phyloP scores from a whole-genome alignment of 495 filamentous ascomycete species.

The Bathelium albidoporum region DNA sequence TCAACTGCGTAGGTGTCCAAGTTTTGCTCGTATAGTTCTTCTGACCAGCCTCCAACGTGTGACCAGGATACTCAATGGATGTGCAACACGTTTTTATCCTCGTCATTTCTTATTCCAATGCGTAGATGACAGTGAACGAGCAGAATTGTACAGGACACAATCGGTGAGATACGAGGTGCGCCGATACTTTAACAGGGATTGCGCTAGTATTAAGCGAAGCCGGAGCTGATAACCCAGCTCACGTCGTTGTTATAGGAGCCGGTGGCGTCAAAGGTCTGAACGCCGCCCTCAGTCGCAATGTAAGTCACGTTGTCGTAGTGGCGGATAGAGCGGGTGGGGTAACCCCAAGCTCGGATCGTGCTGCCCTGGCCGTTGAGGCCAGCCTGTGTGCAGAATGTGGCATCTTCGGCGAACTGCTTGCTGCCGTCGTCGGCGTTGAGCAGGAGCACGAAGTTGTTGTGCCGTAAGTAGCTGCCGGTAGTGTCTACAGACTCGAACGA shows the following conservation, averaged over 20 bases:
- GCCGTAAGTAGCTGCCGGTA: constrained; percentile 45
- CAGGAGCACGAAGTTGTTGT: constrained; percentile 38
- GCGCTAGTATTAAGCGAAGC: constrained; percentile 32
- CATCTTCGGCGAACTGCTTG: constrained; percentile 44
- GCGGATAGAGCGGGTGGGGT: constrained; percentile 46
- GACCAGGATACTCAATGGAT: too few relatives aligned
- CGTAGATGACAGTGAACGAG: not conserved
- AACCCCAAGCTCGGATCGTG: constrained; percentile 45
- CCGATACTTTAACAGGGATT: not conserved
- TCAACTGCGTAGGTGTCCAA: too few relatives aligned
- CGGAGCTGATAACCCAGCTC: constrained; percentile 36
- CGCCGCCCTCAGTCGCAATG: constrained; percentile 42
- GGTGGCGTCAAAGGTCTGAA: constrained; percentile 39
- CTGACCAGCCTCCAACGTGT: too few relatives aligned
- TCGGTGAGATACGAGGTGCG: not conserved
- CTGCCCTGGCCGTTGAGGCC: constrained; percentile 39
- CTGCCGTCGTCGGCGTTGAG: constrained; percentile 40
- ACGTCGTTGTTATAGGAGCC: constrained; percentile 42
- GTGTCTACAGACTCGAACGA: constrained; percentile 49
- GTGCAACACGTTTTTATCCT: not conserved
- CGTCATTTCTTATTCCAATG: not conserved
- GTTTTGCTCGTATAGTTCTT: too few relatives aligned
- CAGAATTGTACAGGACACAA: not conserved
- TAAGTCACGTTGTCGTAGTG: constrained; percentile 41
- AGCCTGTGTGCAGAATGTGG: constrained; percentile 44